Evolutionary conservation across 129 eudicot species (phyloP).

Genomic region (Pseudognaphalium luteoalbum): DNA sequence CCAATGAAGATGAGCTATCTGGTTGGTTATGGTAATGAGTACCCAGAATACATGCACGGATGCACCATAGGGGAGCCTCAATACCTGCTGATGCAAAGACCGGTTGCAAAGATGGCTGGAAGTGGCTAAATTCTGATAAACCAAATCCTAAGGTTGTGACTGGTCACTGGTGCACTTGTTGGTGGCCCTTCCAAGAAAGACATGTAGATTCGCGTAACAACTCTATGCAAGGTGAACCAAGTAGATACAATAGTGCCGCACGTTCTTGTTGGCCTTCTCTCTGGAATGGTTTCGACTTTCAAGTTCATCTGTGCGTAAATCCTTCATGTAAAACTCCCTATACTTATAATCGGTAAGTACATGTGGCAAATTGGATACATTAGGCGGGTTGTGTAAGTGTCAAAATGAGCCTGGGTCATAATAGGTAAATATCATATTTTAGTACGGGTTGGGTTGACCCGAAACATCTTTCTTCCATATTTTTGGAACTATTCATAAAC

Average conservation of each 20-base stretch:
- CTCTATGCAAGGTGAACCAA: constrained; percentile 60
- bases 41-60: constrained; percentile 60
- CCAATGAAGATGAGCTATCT: constrained; percentile 39
- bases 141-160: constrained; percentile 68
- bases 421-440: background rate
- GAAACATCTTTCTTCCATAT: background rate
- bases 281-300: no score
- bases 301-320: constrained; percentile 51
- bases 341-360: background rate
- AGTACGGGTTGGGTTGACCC: background rate
- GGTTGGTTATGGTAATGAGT: constrained; percentile 62
- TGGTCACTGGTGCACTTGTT: constrained; percentile 76
- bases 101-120: constrained; percentile 53
- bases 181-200: constrained; percentile 74
- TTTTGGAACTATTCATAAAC: background rate
- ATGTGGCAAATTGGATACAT: no score
- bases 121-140: constrained; percentile 47
- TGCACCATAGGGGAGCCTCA: constrained; percentile 73
- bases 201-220: constrained; percentile 26
- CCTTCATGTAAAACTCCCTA: background rate
- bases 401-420: background rate
- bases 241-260: constrained; percentile 74
- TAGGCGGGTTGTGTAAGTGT: background rate
- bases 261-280: constrained; percentile 61
- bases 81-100: constrained; percentile 58